Base-by-base conservation (phyloP, 148 eudicot genomes). In the Talinum fruticosum region DNA sequence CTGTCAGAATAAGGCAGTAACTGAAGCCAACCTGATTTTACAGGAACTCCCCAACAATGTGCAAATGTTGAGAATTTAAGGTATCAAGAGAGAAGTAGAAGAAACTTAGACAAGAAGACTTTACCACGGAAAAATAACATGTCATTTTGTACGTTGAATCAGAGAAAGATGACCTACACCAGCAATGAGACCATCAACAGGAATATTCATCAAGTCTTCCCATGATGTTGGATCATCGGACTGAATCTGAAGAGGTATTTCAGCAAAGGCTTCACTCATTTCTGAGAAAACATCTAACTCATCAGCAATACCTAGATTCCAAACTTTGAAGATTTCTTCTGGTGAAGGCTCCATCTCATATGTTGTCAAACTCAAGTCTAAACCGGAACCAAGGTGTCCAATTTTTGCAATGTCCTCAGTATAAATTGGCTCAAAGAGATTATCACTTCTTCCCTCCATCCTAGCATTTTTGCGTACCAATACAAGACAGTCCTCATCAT, bases 151-250 rank as follows among this genome's bases (percentile, higher is more conserved):
- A 78, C 29, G 54, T 73, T 72, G 82, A 34, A 68, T 72, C 81
- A 94, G 81, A 57, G 98, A 87, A 13, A 95, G 91, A 72, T 85
- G 89, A 38, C 86, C 84, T 71, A 95, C 69, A 71, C 88, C 89
- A 73, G 87, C 69, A 77, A 88, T 70, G 62, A 95, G 84, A 80
- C 84, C 87, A 83, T 92, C 91, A 44, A 94, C 71, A 44, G 89
- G 77, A 51, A 66, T 80, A 59, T 72, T 80, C 61, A 64, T 82
- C 75, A 53, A 45, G 53, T 70, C 85, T 73, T 82, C 84, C 83
- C 73, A 77, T 29, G 24, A 59, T 23, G 69, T 69, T 72, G 87
- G 71, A 78, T 66, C 84, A 81, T 72, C 77, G 49, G 84, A 51
- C 49, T 77, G 75, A 45, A 64, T 66, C 13, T 69, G 71, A 23